phyloP scores from a whole-genome alignment of 2,329 filamentous ascomycete genomes.

The Neonectria punicea region DNA sequence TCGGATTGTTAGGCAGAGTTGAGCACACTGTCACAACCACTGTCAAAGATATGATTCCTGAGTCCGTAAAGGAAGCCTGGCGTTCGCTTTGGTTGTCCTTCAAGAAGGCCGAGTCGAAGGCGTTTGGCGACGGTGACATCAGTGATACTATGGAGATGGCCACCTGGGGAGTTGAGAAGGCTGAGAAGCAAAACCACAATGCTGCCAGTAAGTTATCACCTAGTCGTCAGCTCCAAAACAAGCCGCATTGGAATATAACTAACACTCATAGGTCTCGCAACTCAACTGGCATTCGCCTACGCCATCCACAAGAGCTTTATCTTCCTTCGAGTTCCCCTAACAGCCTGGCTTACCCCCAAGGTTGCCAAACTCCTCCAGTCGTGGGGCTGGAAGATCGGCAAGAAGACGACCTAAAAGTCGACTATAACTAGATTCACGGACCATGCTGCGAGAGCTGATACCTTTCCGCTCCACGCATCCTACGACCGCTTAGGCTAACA shows the following conservation, averaged over 20 bases:
- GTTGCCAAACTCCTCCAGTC: conserved; percentile 87
- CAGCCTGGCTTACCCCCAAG: conserved; percentile 90
- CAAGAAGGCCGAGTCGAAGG: conserved; percentile 57
- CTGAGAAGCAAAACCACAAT: conserved; percentile 67
- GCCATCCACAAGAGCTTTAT: conserved; percentile 99
- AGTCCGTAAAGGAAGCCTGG: conserved; percentile 65
- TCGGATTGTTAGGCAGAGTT: conserved; percentile 57
- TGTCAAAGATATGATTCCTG: conserved; percentile 68
- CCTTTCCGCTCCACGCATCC: not conserved
- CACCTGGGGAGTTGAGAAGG: conserved; percentile 71
- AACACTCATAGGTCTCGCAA: conserved; percentile 66
- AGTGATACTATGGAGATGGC: conserved; percentile 62
- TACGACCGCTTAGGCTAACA: not conserved
- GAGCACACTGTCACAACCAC: conserved; percentile 75
- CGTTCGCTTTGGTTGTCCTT: conserved; percentile 60
- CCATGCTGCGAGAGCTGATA: not conserved
- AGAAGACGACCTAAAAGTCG: conserved; percentile 56
- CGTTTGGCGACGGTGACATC: conserved; percentile 55
- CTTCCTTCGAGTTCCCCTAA: conserved; percentile 92
- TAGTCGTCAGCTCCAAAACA: not conserved
- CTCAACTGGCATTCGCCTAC: conserved; percentile 92
- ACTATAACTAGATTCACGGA: not conserved
- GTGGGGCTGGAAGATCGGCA: conserved; percentile 97
- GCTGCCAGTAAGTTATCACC: conserved; percentile 76
- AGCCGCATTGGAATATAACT: conserved; percentile 37